Evolutionary conservation across 2,329 filamentous ascomycete genomes (phyloP), one percentile per base, ranked within the genome.

Genomic region (Zymoseptoria ardabiliae): DNA sequence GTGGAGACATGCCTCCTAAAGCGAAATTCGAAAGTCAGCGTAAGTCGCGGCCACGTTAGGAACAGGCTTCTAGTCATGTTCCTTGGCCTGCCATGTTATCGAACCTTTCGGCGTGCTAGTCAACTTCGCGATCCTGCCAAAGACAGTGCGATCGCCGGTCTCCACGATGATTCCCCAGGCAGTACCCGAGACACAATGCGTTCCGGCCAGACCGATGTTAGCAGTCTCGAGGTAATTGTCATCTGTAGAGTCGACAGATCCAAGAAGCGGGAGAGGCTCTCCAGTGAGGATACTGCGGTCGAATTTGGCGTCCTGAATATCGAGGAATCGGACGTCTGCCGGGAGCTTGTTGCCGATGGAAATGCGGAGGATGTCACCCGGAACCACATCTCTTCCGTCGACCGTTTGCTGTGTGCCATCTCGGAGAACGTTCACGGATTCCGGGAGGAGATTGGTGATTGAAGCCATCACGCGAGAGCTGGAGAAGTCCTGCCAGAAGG

Each of bases 401-500:
- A 61, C 68, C 20, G 65, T 61, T 51, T 66, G 59, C 62, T 81
- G 76, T 3, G 71, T 68, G 1, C 84, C 81, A 63, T 89, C 82
- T 20, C 88, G 82, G 6, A 88, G 74, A 7, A 88, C 79, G 23
- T 85, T 76, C 66, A 86, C 90, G 60, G 85, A 79, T 66, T 90
- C 88, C 0, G 89, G 89, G n/a, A 92, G 78, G 88, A 92, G 89
- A 19, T 82, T 86, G 53, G 86, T 89, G 70, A 92, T 92, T 0
- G 87, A 90, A 19, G 85, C 83, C 89, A 92, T 92, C 58, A 91
- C 88, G 85, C 78, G 1, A 83, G 60, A 87, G 0, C 87, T 88
- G 2, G 87, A 90, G 83, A 88, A 92, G 70, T 92, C 89, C 63
- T 78, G 77, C 72, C 75, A 79, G 75, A 91, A 91, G 2, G 77